Conservation (phyloP, 2,329 filamentous ascomycete species). For the Myriosclerotinia scirpicola region DNA sequence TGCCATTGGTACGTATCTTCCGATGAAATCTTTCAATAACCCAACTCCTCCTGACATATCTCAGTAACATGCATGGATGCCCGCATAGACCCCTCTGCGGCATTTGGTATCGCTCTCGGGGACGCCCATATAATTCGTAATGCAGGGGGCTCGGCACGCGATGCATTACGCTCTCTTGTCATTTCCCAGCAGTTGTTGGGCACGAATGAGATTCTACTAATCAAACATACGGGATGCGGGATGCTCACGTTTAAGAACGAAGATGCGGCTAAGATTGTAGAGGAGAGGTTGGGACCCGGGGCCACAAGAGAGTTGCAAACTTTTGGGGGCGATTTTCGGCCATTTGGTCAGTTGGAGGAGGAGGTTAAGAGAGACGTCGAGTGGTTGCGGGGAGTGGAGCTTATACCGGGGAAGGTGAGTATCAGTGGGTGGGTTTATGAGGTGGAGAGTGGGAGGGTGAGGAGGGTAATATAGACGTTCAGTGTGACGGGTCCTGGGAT, state of each 20-base stretch:
- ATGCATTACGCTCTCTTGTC: constrained; percentile 71
- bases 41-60: constrained; percentile 13
- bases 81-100: constrained; percentile 64
- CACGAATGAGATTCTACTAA: constrained; percentile 66
- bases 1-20: constrained; percentile 52
- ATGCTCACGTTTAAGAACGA: constrained; percentile 69
- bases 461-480: constrained; percentile 46
- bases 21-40: constrained; percentile 26
- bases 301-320: constrained; percentile 44
- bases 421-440: constrained; percentile 78
- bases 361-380: constrained; percentile 66
- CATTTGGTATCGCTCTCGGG: constrained; percentile 69
- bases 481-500: background rate
- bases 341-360: constrained; percentile 61
- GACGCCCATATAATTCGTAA: constrained; percentile 80
- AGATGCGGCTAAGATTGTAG: constrained; percentile 55
- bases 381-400: constrained; percentile 57
- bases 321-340: constrained; percentile 33
- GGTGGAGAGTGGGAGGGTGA: constrained; percentile 68
- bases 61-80: constrained; percentile 81
- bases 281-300: constrained; percentile 54
- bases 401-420: constrained; percentile 58
- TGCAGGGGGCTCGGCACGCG: constrained; percentile 64
- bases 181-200: constrained; percentile 79
- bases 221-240: constrained; percentile 61